A percentile compares a stretch with the other conserved stretches of the same genome.
Conservation (phyloP, 805 yeast species). For the Suhomyces pyralidae region DNA sequence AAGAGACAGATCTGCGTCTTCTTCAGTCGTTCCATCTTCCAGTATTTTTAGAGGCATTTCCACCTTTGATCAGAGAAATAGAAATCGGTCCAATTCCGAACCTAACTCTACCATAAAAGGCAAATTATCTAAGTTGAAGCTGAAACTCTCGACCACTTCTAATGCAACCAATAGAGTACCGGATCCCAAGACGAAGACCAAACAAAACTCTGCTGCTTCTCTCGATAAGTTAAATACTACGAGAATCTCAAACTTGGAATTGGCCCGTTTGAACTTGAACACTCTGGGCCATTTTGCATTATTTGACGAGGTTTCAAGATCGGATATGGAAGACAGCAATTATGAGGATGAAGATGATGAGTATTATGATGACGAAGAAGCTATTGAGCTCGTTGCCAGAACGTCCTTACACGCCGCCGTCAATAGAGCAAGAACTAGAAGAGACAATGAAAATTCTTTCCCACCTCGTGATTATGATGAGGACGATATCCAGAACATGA, state of each 20-base stretch:
- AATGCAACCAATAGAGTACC: background rate
- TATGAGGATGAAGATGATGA: slow-evolving; percentile 10
- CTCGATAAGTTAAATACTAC: background rate
- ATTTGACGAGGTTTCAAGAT: background rate
- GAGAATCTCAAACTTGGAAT: slow-evolving; percentile 3
- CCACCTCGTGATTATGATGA: slow-evolving; percentile 9
- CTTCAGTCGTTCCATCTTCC: background rate
- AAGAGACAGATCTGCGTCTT: slow-evolving; percentile 22
- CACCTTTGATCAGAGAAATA: background rate
- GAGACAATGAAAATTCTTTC: no score
- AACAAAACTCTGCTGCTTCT: background rate
- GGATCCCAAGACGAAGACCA: background rate
- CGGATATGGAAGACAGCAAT: background rate
- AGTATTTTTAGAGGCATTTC: background rate
- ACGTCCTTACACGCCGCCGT: background rate
- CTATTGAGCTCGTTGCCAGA: slow-evolving; percentile 4
- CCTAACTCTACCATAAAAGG: slow-evolving; percentile 17
- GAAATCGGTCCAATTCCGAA: slow-evolving; percentile 17
- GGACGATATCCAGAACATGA: slow-evolving; percentile 23
- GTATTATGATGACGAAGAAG: slow-evolving; percentile 12
- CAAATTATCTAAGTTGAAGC: slow-evolving; percentile 19
- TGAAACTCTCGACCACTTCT: background rate
- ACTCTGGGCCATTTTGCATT: background rate
- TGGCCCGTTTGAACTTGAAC: slow-evolving; percentile 1
- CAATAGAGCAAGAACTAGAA: background rate